Evolutionary conservation across 495 filamentous ascomycete genomes (phyloP).

Genomic region (Xylaria longipes): DNA sequence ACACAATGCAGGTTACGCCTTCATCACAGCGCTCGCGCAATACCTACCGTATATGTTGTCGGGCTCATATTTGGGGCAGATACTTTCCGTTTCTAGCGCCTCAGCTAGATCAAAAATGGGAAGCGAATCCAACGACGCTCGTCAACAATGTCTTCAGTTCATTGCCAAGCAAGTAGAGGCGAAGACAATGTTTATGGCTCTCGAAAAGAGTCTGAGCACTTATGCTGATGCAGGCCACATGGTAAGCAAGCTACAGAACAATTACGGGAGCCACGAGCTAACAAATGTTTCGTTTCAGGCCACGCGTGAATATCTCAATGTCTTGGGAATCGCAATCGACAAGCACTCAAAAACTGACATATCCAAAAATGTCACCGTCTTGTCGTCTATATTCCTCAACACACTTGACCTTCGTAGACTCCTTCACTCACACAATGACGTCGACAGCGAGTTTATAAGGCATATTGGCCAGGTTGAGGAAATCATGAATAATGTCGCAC

Average conservation of each 20-base stretch:
- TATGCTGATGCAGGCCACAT: constrained; percentile 64
- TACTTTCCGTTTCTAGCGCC: constrained; percentile 70
- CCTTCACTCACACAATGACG: constrained; percentile 40
- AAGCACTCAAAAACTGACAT: constrained; percentile 77
- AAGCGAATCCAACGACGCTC: constrained; percentile 64
- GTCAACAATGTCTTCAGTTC: constrained; percentile 70
- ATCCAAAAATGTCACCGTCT: constrained; percentile 66
- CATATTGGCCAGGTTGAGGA: constrained; percentile 68
- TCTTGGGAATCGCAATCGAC: constrained; percentile 72
- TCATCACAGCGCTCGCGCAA: constrained; percentile 77
- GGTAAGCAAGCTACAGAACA: constrained; percentile 49
- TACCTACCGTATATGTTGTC: constrained; percentile 88
- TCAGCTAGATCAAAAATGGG: constrained; percentile 66
- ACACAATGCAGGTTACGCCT: constrained; percentile 81
- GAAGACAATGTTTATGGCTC: constrained; percentile 66
- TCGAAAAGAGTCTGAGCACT: constrained; percentile 72
- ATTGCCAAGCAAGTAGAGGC: constrained; percentile 76
- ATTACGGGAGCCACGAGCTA: constrained; percentile 29
- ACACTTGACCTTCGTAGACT: constrained; percentile 75
- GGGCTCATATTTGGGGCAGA: constrained; percentile 68
- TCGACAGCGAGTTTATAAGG: constrained; percentile 50
- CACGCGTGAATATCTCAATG: constrained; percentile 67
- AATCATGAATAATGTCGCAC: constrained; percentile 66
- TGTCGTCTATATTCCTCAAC: constrained; percentile 74
- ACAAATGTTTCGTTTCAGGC: constrained; percentile 52